Percentiles rank a stretch among this genome's conserved stretches.
These are phyloP conservation scores for Pseudohyphozyma bogoriensis DNA, from an alignment of 768 basidiomycete genomes.

Conservation along the genomic window DNA sequence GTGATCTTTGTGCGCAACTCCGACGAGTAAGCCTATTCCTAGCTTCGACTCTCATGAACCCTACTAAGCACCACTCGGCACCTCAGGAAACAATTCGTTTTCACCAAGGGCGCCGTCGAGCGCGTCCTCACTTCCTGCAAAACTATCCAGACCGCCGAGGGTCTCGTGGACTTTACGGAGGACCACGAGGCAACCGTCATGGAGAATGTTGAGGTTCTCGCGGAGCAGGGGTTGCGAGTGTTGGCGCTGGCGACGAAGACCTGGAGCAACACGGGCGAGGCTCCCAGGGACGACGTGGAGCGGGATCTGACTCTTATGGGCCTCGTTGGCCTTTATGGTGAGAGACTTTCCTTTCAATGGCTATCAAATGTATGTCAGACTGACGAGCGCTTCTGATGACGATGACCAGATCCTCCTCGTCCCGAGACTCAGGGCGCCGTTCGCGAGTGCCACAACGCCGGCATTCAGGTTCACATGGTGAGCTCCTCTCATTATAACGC, in stretches of 20 bases:
- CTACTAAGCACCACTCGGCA: neutral
- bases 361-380: too few species aligned
- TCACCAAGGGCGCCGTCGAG: slow-evolving; percentile 37
- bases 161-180: slow-evolving; percentile 32
- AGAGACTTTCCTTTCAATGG: neutral
- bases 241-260: slow-evolving; percentile 34
- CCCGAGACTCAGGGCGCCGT: slow-evolving; percentile 50
- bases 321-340: slow-evolving; percentile 46
- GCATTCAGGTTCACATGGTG: slow-evolving; percentile 48
- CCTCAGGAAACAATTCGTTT: slow-evolving; percentile 26
- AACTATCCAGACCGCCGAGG: slow-evolving; percentile 31
- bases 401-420: slow-evolving; percentile 46
- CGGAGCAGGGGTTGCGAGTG: slow-evolving; percentile 41
- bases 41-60: neutral
- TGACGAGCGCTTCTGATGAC: neutral
- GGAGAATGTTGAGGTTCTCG: slow-evolving; percentile 36
- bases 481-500: too few species aligned
- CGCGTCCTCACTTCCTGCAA: slow-evolving; percentile 46
- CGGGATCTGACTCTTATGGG: slow-evolving; percentile 47
- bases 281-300: slow-evolving; percentile 45
- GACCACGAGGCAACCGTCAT: slow-evolving; percentile 32
- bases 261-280: slow-evolving; percentile 37
- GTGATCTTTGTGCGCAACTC: slow-evolving; percentile 25
- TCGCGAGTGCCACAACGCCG: slow-evolving; percentile 46
- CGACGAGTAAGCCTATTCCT: slow-evolving; percentile 4